These are phyloP conservation scores for Cryptococcus sp. DNA, from an alignment of 1,284 basidiomycete species.

Conservation along the genomic window DNA sequence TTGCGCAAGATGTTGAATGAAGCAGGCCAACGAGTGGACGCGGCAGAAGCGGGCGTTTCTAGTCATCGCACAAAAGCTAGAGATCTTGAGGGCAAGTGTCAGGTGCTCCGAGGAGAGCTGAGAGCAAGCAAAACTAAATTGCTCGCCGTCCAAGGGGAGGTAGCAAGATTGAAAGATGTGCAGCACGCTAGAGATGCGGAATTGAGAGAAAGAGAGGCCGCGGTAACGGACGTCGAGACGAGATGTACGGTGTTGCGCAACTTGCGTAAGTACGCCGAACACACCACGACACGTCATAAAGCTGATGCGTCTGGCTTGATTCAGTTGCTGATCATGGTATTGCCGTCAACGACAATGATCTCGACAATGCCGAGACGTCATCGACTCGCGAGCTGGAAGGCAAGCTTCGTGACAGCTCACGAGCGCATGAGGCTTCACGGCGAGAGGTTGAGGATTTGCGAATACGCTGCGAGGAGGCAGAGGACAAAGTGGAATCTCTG, in stretches of 20 bases:
- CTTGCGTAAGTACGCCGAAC: constrained; percentile 54
- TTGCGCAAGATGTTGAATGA: constrained; percentile 78
- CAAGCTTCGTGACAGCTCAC: constrained; percentile 68
- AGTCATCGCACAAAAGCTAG: constrained; percentile 68
- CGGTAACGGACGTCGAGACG: constrained; percentile 71
- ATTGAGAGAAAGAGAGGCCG: constrained; percentile 66
- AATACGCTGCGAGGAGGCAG: constrained; percentile 69
- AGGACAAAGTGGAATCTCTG: constrained; percentile 66
- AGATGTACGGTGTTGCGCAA: constrained; percentile 79
- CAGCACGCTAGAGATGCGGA: constrained; percentile 69
- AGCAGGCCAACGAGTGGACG: constrained; percentile 67
- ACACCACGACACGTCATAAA: not conserved
- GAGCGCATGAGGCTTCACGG: constrained; percentile 65
- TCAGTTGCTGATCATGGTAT: constrained; percentile 81
- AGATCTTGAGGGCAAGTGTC: constrained; percentile 70
- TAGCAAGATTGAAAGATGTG: constrained; percentile 69
- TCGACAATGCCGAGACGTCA: constrained; percentile 42
- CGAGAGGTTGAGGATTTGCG: constrained; percentile 55
- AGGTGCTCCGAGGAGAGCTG: constrained; percentile 73
- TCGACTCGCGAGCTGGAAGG: constrained; percentile 65
- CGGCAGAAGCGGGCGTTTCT: constrained; percentile 67
- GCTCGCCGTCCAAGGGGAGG: constrained; percentile 68
- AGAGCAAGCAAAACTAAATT: constrained; percentile 76
- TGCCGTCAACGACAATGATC: constrained; percentile 68
- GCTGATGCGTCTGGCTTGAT: not conserved